Conservation (phyloP, 495 filamentous ascomycete genomes). For the Filosporella fistucella region DNA sequence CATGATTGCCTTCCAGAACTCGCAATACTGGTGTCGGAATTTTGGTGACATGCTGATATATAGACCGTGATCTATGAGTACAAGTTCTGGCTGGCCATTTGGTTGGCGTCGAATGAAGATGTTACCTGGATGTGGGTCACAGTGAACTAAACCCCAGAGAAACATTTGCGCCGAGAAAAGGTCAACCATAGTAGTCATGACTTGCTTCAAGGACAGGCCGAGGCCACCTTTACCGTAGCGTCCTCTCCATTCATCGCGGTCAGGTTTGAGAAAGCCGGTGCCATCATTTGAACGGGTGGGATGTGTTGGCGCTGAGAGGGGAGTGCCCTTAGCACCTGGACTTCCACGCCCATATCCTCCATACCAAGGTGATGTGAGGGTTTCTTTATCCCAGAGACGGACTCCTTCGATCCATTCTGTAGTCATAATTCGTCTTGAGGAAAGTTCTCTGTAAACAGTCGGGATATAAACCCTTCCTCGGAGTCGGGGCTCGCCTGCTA, state of each 20-base stretch:
- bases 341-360: constrained; percentile 72
- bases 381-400: constrained; percentile 81
- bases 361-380: constrained; percentile 67
- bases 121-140: constrained; percentile 95
- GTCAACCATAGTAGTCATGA: constrained; percentile 95
- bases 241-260: constrained; percentile 75
- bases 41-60: constrained; percentile 85
- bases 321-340: constrained; percentile 68
- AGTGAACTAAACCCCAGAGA: constrained; percentile 89
- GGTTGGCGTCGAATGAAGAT: constrained; percentile 89
- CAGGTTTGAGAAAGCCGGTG: constrained; percentile 60
- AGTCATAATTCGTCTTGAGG: constrained; percentile 81
- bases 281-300: constrained; percentile 39
- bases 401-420: constrained; percentile 98
- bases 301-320: constrained; percentile 49
- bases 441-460: constrained; percentile 74
- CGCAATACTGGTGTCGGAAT: constrained; percentile 84
- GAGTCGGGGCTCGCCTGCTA: constrained; percentile 72
- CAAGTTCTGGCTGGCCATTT: constrained; percentile 76
- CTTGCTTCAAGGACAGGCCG: constrained; percentile 72
- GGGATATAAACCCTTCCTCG: constrained; percentile 83
- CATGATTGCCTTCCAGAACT: constrained; percentile 90
- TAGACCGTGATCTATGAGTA: constrained; percentile 94
- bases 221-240: constrained; percentile 66
- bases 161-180: constrained; percentile 96